Evolutionary conservation across 108 stramenopile species (phyloP), one percentile per base, ranked within the genome.

Genomic region (Nannochloropsis salina): DNA sequence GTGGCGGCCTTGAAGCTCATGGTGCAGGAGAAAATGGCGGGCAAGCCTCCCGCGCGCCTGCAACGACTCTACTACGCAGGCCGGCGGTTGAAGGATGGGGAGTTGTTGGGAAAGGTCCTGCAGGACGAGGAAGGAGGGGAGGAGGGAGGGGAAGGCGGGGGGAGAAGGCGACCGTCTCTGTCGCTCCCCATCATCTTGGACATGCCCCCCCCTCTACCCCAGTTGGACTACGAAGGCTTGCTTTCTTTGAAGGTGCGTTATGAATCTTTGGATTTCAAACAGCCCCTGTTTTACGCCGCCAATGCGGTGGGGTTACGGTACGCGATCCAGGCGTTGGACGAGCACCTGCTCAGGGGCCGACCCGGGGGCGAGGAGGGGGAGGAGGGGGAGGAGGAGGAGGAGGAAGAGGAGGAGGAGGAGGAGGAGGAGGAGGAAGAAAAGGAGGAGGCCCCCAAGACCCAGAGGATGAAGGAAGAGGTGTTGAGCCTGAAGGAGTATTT

Each of bases 241-340:
- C n/a, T 74, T 1, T 4, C 61, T 15, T 3, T 74, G 6, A 74
- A 74, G 61, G 61, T 74, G 15, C 61, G 61, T n/a, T 74, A n/a
- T 74, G 61, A 74, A 74, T 74, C 61, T n/a, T n/a, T 74, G 15
- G 61, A 74, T 74, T 74, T 74, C 6, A 74, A 74, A 74, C 61
- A 74, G 61, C 61, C 61, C 5, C 3, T 74, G 8, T 74, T 74
- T 74, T 74, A 74, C n/a, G 61, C 61, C 61, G 61, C 61, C 2
- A 74, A 74, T 74, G 61, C 61, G 20, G 61, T 74, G 61, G 61
- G 61, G 61, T n/a, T 74, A n/a, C 61, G 61, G n/a, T 74, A 74
- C 8, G 61, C 61, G 61, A 74, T 74, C 6, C 61, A 74, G 61
- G 61, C 61, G 61, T n/a, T 74, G 61, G 61, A 74, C n/a, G 61